Evolutionary conservation across 768 basidiomycete species (phyloP).

Genomic region (Termitomyces sp.): DNA sequence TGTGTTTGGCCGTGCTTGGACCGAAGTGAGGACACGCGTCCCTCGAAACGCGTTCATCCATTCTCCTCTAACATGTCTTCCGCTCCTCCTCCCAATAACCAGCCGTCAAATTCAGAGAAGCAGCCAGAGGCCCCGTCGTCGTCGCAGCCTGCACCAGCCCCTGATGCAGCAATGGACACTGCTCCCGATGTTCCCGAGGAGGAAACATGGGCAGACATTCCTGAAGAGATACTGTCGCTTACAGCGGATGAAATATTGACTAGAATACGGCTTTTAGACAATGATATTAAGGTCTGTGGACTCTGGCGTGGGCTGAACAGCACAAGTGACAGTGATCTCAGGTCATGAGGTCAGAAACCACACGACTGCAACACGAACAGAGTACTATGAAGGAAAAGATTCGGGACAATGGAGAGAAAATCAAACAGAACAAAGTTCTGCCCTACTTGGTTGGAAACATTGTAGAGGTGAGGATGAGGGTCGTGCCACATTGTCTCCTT

Average conservation of each 20-base stretch:
- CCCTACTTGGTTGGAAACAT: conserved; percentile 98
- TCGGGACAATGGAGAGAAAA: conserved; percentile 95
- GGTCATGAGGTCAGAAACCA: conserved; percentile 96
- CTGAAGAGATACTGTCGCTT: conserved; percentile 75
- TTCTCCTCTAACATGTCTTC: conserved; percentile 44
- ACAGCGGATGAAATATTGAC: conserved; percentile 85
- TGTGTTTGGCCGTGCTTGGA: conserved; percentile 23
- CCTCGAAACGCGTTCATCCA: conserved; percentile 24
- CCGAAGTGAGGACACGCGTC: conserved; percentile 30
- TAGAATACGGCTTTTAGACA: conserved; percentile 89
- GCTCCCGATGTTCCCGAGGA: conserved; percentile 62
- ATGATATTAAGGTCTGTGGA: conserved; percentile 80
- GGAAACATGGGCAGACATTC: conserved; percentile 90
- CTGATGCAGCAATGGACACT: conserved; percentile 60
- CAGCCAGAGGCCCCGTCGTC: conserved; percentile 35
- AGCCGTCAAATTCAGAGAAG: conserved; percentile 46
- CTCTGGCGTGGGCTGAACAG: neutral
- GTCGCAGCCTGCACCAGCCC: conserved; percentile 23
- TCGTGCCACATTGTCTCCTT: conserved; percentile 4
- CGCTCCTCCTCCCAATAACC: conserved; percentile 46
- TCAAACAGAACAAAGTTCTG: conserved; percentile 98
- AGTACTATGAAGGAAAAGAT: conserved; percentile 98
- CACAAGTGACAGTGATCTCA: conserved; percentile 24
- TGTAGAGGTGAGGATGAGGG: conserved; percentile 71
- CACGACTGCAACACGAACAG: conserved; percentile 90